Evolutionary conservation across 2,329 filamentous ascomycete species (phyloP).

Genomic region (Pseudogymnoascus sp.): DNA sequence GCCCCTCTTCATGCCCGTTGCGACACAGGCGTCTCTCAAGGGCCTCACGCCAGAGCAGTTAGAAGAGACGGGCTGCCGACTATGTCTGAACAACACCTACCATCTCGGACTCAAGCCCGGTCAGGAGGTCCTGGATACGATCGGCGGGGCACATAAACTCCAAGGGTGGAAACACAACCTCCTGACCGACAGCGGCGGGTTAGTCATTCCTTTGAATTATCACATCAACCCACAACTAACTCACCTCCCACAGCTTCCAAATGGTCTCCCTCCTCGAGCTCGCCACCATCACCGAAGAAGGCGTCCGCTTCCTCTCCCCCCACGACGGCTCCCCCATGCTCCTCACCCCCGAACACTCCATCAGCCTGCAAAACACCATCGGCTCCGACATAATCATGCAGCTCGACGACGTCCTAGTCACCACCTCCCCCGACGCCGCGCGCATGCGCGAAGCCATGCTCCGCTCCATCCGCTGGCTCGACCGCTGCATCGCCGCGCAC

Average conservation of each 20-base stretch:
- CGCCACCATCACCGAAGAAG: conserved; percentile 86
- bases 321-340: conserved; percentile 96
- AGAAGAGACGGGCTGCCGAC: conserved; percentile 76
- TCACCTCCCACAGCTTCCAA: conserved; percentile 63
- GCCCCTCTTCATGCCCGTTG: conserved; percentile 97
- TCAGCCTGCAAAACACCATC: conserved; percentile 91
- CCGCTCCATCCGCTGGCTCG: conserved; percentile 88
- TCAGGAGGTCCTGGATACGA: conserved; percentile 74
- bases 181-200: conserved; percentile 72
- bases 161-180: conserved; percentile 96
- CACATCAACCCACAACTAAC: neutral
- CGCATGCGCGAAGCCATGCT: conserved; percentile 95
- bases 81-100: conserved; percentile 98
- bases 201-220: conserved; percentile 25
- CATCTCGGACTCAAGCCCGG: conserved; percentile 93
- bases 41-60: conserved; percentile 88
- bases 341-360: conserved; percentile 93
- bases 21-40: conserved; percentile 92
- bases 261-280: conserved; percentile 96
- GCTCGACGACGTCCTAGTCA: conserved; percentile 94
- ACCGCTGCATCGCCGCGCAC: conserved; percentile 88
- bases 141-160: conserved; percentile 88
- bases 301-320: conserved; percentile 89
- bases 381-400: conserved; percentile 99
- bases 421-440: conserved; percentile 79